phyloP scores from a whole-genome alignment of 1,139 yeast genomes.

The Saccharomyces pastorianus region DNA sequence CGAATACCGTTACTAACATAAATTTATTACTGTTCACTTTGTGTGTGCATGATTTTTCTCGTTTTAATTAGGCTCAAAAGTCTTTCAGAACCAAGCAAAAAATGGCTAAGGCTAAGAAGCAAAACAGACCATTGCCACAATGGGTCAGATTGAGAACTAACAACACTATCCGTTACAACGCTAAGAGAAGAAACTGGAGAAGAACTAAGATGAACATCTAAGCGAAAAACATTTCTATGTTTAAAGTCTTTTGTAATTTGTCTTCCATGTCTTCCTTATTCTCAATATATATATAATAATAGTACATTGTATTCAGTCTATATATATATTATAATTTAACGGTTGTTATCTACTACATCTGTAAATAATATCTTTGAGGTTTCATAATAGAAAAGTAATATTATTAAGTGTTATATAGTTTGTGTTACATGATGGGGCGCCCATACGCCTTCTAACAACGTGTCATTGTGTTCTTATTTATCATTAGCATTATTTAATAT shows the following conservation, averaged over 20 bases:
- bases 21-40: background rate
- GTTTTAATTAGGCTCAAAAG: constrained; percentile 69
- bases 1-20: background rate
- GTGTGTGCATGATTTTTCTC: background rate
- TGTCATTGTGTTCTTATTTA: no score
- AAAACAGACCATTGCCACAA: constrained; percentile 99
- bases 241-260: background rate
- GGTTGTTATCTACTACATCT: background rate
- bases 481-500: no score
- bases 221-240: constrained; percentile 29
- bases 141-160: constrained; percentile 99
- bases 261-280: constrained; percentile 5
- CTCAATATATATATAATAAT: constrained; percentile 5
- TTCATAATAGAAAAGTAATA: no score
- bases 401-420: no score
- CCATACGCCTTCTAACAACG: no score
- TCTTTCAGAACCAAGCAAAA: constrained; percentile 97
- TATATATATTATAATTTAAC: constrained; percentile 2
- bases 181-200: constrained; percentile 99
- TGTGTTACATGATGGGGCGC: no score
- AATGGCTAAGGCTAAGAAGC: constrained; percentile 98
- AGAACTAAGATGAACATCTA: constrained; percentile 98
- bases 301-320: background rate
- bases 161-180: constrained; percentile 97
- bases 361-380: background rate